phyloP scores from a whole-genome alignment of 2,329 filamentous ascomycete genomes.

The Alternaria panax region DNA sequence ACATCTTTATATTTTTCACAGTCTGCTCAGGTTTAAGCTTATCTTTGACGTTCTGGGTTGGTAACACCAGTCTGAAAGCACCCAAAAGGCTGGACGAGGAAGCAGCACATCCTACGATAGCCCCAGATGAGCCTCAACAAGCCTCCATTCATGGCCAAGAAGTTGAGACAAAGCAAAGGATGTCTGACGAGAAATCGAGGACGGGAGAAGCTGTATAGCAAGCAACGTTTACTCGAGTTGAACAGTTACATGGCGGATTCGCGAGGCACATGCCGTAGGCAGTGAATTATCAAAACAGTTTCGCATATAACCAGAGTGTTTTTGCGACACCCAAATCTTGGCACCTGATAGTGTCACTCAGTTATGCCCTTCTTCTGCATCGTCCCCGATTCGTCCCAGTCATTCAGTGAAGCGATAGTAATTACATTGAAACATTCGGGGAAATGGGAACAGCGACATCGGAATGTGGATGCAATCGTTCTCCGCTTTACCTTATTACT shows the following conservation, averaged over 20 bases:
- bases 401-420: no score
- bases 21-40: conserved; percentile 25
- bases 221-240: neutral
- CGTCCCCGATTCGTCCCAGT: neutral
- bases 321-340: neutral
- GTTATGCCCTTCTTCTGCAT: neutral
- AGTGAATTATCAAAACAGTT: neutral
- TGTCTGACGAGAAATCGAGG: neutral
- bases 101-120: neutral
- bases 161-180: neutral
- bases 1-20: conserved; percentile 31
- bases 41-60: conserved; percentile 29
- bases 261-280: neutral
- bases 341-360: neutral
- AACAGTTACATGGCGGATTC: no score
- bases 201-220: neutral
- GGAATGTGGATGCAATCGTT: neutral
- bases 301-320: neutral
- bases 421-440: neutral
- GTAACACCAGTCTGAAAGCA: conserved; percentile 31
- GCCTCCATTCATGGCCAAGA: neutral
- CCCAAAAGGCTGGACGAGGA: conserved; percentile 28
- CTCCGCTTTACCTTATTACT: neutral
- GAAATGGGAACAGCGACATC: neutral
- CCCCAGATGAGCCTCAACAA: neutral